A percentile compares a stretch with the other conserved stretches of the same genome.
Conservation (phyloP, 495 filamentous ascomycete species). For the Penicillium steckii region DNA sequence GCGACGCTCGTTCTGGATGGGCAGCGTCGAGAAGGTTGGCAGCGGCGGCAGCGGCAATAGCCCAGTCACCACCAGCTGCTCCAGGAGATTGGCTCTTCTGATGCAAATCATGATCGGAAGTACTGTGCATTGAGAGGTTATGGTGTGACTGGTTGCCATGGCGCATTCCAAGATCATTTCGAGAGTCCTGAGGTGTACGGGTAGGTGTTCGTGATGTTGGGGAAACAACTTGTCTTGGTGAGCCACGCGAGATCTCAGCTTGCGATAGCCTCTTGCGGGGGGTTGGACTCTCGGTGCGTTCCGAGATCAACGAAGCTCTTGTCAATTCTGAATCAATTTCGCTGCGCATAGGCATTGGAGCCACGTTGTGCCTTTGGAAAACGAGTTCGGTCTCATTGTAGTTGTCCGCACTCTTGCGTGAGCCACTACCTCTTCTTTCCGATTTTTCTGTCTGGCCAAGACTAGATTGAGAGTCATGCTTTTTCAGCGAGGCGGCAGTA, state of each 20-base stretch:
- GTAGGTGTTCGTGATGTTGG: constrained; percentile 54
- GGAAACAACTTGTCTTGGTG: constrained; percentile 48
- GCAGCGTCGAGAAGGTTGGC: constrained; percentile 41
- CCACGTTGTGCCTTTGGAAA: constrained; percentile 60
- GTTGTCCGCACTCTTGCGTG: constrained; percentile 53
- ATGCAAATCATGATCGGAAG: constrained; percentile 50
- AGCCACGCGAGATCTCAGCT: constrained; percentile 56
- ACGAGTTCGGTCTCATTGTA: constrained; percentile 58
- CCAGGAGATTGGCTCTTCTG: constrained; percentile 40
- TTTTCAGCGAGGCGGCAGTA: constrained; percentile 62
- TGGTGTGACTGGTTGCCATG: constrained; percentile 60
- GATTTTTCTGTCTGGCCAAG: constrained; percentile 50
- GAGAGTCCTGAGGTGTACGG: constrained; percentile 48
- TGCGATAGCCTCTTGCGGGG: constrained; percentile 33
- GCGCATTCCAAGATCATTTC: constrained; percentile 50
- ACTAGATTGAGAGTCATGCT: constrained; percentile 63
- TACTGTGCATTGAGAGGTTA: constrained; percentile 50
- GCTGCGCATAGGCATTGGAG: constrained; percentile 83
- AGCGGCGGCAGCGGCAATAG: constrained; percentile 46
- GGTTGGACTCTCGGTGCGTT: constrained; percentile 64
- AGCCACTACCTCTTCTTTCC: constrained; percentile 44
- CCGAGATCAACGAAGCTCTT: constrained; percentile 82
- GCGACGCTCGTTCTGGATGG: constrained; percentile 31
- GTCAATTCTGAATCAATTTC: constrained; percentile 85
- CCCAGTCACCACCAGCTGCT: constrained; percentile 47